A percentile compares a stretch with the other conserved stretches of the same genome.
phyloP scores from a whole-genome alignment of 2,329 filamentous ascomycete genomes.

The Sporothrix brasiliensis region DNA sequence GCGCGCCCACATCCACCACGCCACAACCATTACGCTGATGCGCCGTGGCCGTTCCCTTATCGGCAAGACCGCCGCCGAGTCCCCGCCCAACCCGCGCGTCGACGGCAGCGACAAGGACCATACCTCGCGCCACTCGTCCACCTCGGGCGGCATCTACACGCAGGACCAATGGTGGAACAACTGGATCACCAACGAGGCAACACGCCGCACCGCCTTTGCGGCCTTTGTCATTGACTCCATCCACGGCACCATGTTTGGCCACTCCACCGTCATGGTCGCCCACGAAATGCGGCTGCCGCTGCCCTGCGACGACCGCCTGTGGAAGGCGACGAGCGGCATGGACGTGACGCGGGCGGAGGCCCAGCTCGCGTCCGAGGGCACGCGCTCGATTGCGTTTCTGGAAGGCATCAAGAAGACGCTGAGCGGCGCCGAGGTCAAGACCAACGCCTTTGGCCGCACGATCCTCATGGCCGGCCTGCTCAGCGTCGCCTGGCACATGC shows the following conservation, averaged over 20 bases:
- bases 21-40: slow-evolving; percentile 94
- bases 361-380: slow-evolving; percentile 75
- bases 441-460: slow-evolving; percentile 89
- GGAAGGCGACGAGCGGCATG: slow-evolving; percentile 84
- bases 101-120: slow-evolving; percentile 62
- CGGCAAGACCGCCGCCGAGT: slow-evolving; percentile 80
- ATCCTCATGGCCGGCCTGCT: slow-evolving; percentile 92
- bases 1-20: slow-evolving; percentile 93
- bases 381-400: slow-evolving; percentile 83
- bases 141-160: slow-evolving; percentile 65
- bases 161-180: slow-evolving; percentile 92
- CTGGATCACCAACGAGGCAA: slow-evolving; percentile 94
- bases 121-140: slow-evolving; percentile 63
- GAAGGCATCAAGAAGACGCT: slow-evolving; percentile 89
- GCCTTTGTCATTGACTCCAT: slow-evolving; percentile 95
- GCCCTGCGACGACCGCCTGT: slow-evolving; percentile 89
- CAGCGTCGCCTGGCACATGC: slow-evolving; percentile 97
- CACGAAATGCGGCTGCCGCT: slow-evolving; percentile 91
- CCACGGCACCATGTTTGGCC: slow-evolving; percentile 96
- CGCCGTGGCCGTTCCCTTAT: slow-evolving; percentile 88
- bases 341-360: slow-evolving; percentile 85
- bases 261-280: slow-evolving; percentile 94
- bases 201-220: slow-evolving; percentile 83
- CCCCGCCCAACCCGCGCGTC: slow-evolving; percentile 74
- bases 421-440: slow-evolving; percentile 80